Evolutionary conservation across 2,329 filamentous ascomycete genomes (phyloP).

Genomic region (Neonectria magnoliae): DNA sequence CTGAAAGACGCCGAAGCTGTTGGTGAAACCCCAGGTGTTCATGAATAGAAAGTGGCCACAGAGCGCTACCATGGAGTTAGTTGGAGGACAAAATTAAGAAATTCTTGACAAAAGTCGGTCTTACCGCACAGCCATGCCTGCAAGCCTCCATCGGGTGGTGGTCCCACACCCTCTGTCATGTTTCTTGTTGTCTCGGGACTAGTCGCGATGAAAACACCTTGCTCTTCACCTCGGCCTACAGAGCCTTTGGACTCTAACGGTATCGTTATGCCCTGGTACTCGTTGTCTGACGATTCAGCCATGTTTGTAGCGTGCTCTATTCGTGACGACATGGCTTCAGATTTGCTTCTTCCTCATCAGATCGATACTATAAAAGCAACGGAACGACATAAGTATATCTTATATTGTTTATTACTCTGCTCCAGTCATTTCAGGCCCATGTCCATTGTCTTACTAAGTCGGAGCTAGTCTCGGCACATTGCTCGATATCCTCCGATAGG

Average conservation of each 20-base stretch:
- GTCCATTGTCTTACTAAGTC: neutral
- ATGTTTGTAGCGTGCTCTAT: neutral
- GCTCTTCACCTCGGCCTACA: neutral
- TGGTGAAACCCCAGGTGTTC: slow-evolving; percentile 14
- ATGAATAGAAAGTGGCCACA: slow-evolving; percentile 4
- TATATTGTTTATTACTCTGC: neutral
- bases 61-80: neutral
- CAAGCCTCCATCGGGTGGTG: neutral
- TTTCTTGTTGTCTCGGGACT: neutral
- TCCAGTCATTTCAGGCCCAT: neutral
- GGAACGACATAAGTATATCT: neutral
- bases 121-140: neutral
- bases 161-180: neutral
- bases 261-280: neutral
- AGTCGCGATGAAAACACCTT: neutral
- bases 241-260: neutral
- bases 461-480: neutral
- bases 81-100: neutral
- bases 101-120: neutral
- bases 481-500: neutral
- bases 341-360: neutral
- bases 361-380: neutral
- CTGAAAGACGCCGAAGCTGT: slow-evolving; percentile 12
- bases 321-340: neutral
- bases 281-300: neutral